phyloP scores from a whole-genome alignment of 2,329 filamentous ascomycete genomes.

The Ophiosphaerella korrae region DNA sequence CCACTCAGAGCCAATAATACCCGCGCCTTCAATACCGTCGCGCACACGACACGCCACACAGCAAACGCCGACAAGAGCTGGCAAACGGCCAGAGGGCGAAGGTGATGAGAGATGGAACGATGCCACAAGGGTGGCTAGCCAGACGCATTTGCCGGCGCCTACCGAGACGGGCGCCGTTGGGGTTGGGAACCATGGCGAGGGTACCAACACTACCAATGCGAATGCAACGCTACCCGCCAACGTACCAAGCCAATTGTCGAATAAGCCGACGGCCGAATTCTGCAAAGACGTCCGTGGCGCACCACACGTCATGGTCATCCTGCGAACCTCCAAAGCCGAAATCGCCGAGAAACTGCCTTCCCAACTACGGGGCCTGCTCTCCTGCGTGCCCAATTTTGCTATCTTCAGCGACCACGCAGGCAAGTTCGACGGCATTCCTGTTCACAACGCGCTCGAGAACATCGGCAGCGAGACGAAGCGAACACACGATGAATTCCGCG shows the following conservation, averaged over 20 bases:
- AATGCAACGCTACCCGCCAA: constrained; percentile 2
- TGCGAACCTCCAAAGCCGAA: constrained; percentile 65
- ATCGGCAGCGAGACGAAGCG: constrained; percentile 43
- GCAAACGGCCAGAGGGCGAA: constrained; percentile 9
- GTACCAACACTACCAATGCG: not conserved
- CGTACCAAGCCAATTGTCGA: constrained; percentile 1
- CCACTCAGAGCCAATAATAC: constrained; percentile 24
- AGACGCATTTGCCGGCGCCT: constrained; percentile 3
- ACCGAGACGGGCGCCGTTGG: constrained; percentile 12
- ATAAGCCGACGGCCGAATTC: constrained; percentile 9
- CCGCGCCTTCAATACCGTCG: constrained; percentile 19
- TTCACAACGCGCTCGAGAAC: constrained; percentile 57
- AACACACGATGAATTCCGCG: constrained; percentile 55
- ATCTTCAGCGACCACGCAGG: constrained; percentile 64
- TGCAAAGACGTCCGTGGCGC: constrained; percentile 40
- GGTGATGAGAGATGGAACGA: constrained; percentile 23
- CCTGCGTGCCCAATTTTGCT: constrained; percentile 60
- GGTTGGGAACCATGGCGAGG: constrained; percentile 23
- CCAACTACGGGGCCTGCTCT: constrained; percentile 60
- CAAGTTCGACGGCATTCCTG: constrained; percentile 57
- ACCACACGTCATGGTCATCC: constrained; percentile 60
- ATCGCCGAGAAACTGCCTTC: constrained; percentile 60
- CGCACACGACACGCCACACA: constrained; percentile 10
- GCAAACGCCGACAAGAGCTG: constrained; percentile 2
- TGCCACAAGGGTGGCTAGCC: constrained; percentile 1